Conservation (phyloP, 768 basidiomycete genomes). For the Rhodotorula taiwanensis region DNA sequence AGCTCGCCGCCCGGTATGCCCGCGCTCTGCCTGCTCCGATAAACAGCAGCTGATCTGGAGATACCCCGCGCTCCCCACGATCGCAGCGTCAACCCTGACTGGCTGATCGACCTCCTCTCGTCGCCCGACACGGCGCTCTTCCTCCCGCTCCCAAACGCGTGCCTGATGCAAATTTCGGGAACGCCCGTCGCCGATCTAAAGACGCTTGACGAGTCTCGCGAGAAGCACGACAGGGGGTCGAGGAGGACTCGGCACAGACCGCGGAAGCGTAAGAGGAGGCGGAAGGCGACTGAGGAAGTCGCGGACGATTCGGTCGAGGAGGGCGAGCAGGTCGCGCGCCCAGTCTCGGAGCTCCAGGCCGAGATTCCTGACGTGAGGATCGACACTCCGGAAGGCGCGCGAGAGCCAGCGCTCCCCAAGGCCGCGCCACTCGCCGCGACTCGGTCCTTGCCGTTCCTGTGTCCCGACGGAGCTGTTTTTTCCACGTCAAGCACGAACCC, state of each 20-base stretch:
- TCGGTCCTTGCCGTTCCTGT: too few species aligned
- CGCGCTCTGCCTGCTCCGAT: background rate
- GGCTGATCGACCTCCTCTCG: slow-evolving; percentile 69
- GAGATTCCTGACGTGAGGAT: too few species aligned
- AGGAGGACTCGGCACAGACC: background rate
- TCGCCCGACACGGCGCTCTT: slow-evolving; percentile 60
- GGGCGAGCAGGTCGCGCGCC: too few species aligned
- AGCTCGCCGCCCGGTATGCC: slow-evolving; percentile 56
- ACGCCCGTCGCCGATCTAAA: slow-evolving; percentile 55
- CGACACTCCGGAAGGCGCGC: too few species aligned
- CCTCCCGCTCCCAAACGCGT: slow-evolving; percentile 69
- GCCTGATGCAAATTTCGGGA: slow-evolving; percentile 76
- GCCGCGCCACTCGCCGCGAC: too few species aligned
- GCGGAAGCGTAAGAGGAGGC: background rate
- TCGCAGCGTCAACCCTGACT: slow-evolving; percentile 65
- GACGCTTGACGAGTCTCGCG: slow-evolving; percentile 44
- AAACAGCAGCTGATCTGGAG: background rate
- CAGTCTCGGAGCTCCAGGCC: too few species aligned
- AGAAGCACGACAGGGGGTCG: background rate
- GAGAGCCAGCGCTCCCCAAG: too few species aligned
- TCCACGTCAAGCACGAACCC: too few species aligned
- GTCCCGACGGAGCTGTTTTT: too few species aligned
- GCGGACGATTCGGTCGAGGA: background rate
- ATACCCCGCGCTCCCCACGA: too few species aligned
- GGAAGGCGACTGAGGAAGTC: background rate